Evolutionary conservation across 2,329 filamentous ascomycete species (phyloP), one percentile per base, ranked within the genome.

Genomic region (Epichloe aotearoae): DNA sequence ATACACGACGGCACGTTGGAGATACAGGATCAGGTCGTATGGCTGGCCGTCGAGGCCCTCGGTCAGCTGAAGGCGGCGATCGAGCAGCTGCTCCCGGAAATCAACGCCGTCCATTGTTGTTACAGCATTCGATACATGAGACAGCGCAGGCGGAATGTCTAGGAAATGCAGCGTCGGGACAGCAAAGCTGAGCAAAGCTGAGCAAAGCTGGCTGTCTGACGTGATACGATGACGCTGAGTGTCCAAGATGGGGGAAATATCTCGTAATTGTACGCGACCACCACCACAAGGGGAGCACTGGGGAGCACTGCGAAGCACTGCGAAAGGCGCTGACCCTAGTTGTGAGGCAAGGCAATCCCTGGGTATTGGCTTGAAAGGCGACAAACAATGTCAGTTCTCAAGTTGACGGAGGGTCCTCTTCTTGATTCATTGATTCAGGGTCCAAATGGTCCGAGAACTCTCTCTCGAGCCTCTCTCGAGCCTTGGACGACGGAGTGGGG

Each of bases 1-100:
- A 65, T 96, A 82, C 41, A 85, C 72, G 36, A 77, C 70, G 23
- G 88, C 88, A 34, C 90, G 80, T 55, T 84, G 76, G 50, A 86
- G 71, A 56, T 83, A 84, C 7, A 84, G 70, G 50, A 85, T 71
- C 37, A 81, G 64, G 58, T 85, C 80, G 60, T 83, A 84, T 1
- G 80, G 75, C 4, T 69, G 64, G 7, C 68, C 69, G 10, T 65
- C 63, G 17, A 84, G 68, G 1, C 70, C 66, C 15, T 80, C 66
- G 1, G 83, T 86, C 53, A 83, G 66, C 54, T 73, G 67, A 43
- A 75, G 68, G 48, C 83, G 80, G 51, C 73, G 71, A 46, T 70
- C 67, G 47, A 84, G 69, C 53, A 81, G 69, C 50, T 65, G 57
- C 51, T 72, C 69, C 39, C 69, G 63, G 23, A 66, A 66, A 56